phyloP scores from a whole-genome alignment of 2,329 filamentous ascomycete genomes.

The Tolypocladium pustulatum region DNA sequence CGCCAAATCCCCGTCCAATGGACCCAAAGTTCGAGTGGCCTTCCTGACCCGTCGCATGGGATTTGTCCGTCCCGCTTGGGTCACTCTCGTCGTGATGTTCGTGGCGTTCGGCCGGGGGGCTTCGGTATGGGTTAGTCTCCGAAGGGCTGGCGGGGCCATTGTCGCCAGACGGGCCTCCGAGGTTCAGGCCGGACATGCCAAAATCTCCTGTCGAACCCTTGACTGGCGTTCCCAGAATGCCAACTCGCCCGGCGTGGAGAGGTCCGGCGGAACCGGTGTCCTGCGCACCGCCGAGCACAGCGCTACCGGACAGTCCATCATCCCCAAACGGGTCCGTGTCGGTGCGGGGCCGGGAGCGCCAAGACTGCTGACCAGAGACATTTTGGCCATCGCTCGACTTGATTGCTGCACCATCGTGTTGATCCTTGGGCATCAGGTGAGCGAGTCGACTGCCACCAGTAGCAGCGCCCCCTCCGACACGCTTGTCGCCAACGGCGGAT shows the following conservation, averaged over 20 bases:
- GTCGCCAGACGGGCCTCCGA: slow-evolving; percentile 44
- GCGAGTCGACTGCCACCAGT: slow-evolving; percentile 81
- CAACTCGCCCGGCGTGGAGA: slow-evolving; percentile 21
- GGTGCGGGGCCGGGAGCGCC: slow-evolving; percentile 52
- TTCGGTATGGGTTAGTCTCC: slow-evolving; percentile 93
- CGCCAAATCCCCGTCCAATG: slow-evolving; percentile 39
- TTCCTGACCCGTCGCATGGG: slow-evolving; percentile 31
- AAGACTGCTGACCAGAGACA: slow-evolving; percentile 32
- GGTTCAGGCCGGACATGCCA: slow-evolving; percentile 50
- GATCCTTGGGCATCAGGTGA: slow-evolving; percentile 72
- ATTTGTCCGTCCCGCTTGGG: slow-evolving; percentile 34
- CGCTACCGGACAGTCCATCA: slow-evolving; percentile 53
- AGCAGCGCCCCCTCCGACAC: slow-evolving; percentile 57
- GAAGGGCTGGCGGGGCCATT: slow-evolving; percentile 80
- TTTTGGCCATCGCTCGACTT: slow-evolving; percentile 40
- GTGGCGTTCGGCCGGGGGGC: slow-evolving; percentile 68
- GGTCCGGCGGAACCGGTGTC: slow-evolving; percentile 44
- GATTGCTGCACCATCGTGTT: slow-evolving; percentile 49
- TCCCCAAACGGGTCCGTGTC: slow-evolving; percentile 74
- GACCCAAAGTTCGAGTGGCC: slow-evolving; percentile 41
- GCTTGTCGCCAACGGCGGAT: slow-evolving; percentile 58
- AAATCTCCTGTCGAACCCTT: slow-evolving; percentile 48
- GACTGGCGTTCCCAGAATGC: slow-evolving; percentile 41
- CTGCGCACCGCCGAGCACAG: slow-evolving; percentile 64
- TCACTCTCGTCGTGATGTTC: slow-evolving; percentile 54